phyloP scores from a whole-genome alignment of 768 basidiomycete species.

The Kwoniella bestiolae region DNA sequence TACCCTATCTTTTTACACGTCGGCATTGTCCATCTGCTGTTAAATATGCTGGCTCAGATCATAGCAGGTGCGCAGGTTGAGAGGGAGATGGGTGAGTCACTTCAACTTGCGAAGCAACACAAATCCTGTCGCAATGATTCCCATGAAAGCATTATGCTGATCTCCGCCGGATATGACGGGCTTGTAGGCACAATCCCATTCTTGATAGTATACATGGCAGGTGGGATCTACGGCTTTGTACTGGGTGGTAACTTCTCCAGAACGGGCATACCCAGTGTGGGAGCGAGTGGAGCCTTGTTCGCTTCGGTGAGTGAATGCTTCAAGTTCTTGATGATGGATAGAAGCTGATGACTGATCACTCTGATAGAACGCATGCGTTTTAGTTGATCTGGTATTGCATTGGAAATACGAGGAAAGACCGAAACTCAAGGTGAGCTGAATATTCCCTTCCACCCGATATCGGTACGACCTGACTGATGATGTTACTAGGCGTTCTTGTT shows the following conservation, averaged over 20 bases:
- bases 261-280: slow-evolving; percentile 83
- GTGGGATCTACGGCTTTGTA: slow-evolving; percentile 86
- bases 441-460: neutral
- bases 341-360: slow-evolving; percentile 13
- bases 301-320: slow-evolving; percentile 69
- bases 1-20: slow-evolving; percentile 90
- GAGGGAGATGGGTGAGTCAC: slow-evolving; percentile 70
- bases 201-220: slow-evolving; percentile 76
- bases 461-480: slow-evolving; percentile 8
- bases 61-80: slow-evolving; percentile 77
- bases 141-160: too few relatives aligned
- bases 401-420: slow-evolving; percentile 89
- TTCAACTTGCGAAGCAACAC: neutral
- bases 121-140: too few relatives aligned
- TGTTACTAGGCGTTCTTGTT: slow-evolving; percentile 72
- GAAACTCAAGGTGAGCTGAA: slow-evolving; percentile 68
- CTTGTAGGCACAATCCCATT: slow-evolving; percentile 70
- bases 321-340: neutral
- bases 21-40: slow-evolving; percentile 85
- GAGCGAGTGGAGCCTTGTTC: slow-evolving; percentile 92
- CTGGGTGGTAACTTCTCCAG: slow-evolving; percentile 92
- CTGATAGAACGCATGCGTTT: slow-evolving; percentile 42
- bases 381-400: slow-evolving; percentile 88
- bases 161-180: neutral
- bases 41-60: slow-evolving; percentile 89